Conservation (phyloP, 495 filamentous ascomycete species). For the Penicillium tannophilum region DNA sequence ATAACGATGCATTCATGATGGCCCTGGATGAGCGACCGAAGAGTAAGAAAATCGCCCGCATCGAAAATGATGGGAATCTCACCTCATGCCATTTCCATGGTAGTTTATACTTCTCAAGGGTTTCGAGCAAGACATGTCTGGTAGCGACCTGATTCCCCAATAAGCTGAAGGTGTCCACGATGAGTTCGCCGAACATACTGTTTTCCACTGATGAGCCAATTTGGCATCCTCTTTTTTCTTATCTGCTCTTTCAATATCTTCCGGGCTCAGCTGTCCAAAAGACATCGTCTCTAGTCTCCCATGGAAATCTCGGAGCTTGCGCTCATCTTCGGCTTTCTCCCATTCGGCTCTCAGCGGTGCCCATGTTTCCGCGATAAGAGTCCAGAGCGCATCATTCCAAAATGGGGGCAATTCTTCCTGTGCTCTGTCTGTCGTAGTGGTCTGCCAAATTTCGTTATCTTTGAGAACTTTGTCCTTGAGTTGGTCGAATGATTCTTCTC, state of each 20-base stretch:
- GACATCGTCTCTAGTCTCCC: not conserved
- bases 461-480: not conserved
- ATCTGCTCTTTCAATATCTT: not conserved
- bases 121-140: not conserved
- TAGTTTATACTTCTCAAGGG: not conserved
- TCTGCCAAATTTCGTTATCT: not conserved
- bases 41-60: not conserved
- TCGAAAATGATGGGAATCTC: not conserved
- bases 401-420: not conserved
- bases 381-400: not conserved
- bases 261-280: not conserved
- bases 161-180: not conserved
- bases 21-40: not conserved
- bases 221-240: not conserved
- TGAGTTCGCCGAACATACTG: not conserved
- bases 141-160: not conserved
- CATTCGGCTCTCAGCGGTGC: not conserved
- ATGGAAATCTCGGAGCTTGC: not conserved
- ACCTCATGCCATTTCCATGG: not conserved
- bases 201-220: not conserved
- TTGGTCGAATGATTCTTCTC: not conserved
- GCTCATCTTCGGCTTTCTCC: not conserved
- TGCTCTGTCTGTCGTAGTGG: not conserved
- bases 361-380: not conserved
- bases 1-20: not conserved